Evolutionary conservation across 2,329 filamentous ascomycete species (phyloP), one percentile per base, ranked within the genome.

Genomic region (Microascus cirrosus): DNA sequence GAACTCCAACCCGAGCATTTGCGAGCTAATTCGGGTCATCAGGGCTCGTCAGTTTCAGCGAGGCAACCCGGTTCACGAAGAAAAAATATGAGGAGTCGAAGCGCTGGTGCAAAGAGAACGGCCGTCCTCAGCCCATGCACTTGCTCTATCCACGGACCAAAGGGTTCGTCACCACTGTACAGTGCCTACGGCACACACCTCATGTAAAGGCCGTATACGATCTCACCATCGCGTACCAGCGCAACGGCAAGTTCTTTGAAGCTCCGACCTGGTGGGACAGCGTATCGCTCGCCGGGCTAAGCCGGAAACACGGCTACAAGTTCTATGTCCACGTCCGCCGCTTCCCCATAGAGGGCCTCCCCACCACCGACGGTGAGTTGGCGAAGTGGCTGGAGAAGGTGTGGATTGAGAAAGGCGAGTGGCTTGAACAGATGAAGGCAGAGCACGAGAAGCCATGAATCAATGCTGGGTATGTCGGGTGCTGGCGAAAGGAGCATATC

Each of bases 31-130:
- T 4, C 10, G 18, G 25, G 25, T 57, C 18, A n/a, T 11, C 62
- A 84, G 81, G 81, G 83, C 78, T 85, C 62, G 77, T 86, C 62
- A 81, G 80, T 63, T 85, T 82, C 72, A 83, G 79, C 64, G 83
- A 86, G 70, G 79, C 77, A n/a, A 84, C 81, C 10, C 75, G 82
- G 60, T 84, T 76, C 66, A 84, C 79, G 2, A 70, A 71, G 1
- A 64, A 70, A 58, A 85, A 84, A 67, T 77, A 79, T 62, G 68
- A 71, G 52, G 73, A 77, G 61, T 77, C 80, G 1, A 72, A 72
- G 59, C 64, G 66, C 7, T 84, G 79, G 77, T 84, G 81, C 68
- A 71, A 73, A 58, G 69, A 71, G 60, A 75, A 78, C 62, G 65
- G 71, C 60, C 75, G 74, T 53, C 74, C 76, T 2, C 72, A 82